Conservation (phyloP, 2,329 filamentous ascomycete genomes). For the Anthostomella pinea region DNA sequence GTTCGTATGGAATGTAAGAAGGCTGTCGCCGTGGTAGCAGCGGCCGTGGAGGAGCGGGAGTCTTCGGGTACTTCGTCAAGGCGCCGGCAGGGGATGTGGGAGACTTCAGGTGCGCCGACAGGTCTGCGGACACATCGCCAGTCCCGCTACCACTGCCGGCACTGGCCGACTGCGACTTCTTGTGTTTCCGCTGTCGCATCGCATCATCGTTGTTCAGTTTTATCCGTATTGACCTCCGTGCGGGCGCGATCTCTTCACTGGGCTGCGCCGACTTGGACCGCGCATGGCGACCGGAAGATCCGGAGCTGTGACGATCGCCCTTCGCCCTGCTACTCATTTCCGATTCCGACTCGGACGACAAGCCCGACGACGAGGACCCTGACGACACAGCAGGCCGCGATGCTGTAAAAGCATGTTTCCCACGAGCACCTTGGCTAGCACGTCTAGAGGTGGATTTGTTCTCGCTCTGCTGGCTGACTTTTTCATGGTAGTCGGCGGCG, state of each 20-base stretch:
- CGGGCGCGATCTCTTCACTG: constrained; percentile 63
- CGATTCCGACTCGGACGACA: constrained; percentile 70
- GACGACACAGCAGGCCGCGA: constrained; percentile 37
- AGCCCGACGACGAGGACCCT: constrained; percentile 58
- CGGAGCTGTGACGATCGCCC: constrained; percentile 27
- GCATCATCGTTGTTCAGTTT: constrained; percentile 79
- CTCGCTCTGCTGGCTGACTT: constrained; percentile 30
- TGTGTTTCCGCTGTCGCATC: constrained; percentile 68
- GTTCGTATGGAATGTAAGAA: constrained; percentile 70
- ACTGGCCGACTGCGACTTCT: constrained; percentile 54
- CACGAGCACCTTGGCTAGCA: constrained; percentile 26
- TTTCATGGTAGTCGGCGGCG: constrained; percentile 36
- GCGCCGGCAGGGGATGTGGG: constrained; percentile 78
- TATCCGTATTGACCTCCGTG: constrained; percentile 82
- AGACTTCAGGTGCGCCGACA: constrained; percentile 85
- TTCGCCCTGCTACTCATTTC: constrained; percentile 43
- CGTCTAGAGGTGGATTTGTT: constrained; percentile 23
- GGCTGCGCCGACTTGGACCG: constrained; percentile 61
- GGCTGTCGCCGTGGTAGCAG: constrained; percentile 86
- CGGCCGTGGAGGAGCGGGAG: constrained; percentile 83
- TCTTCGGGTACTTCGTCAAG: constrained; percentile 86
- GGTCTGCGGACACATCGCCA: constrained; percentile 42
- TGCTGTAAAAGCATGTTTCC: constrained; percentile 21
- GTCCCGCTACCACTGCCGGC: constrained; percentile 40
- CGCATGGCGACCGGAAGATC: constrained; percentile 45